Conservation (phyloP, 352 stramenopile genomes). For the Globisporangium uncinulatum region DNA sequence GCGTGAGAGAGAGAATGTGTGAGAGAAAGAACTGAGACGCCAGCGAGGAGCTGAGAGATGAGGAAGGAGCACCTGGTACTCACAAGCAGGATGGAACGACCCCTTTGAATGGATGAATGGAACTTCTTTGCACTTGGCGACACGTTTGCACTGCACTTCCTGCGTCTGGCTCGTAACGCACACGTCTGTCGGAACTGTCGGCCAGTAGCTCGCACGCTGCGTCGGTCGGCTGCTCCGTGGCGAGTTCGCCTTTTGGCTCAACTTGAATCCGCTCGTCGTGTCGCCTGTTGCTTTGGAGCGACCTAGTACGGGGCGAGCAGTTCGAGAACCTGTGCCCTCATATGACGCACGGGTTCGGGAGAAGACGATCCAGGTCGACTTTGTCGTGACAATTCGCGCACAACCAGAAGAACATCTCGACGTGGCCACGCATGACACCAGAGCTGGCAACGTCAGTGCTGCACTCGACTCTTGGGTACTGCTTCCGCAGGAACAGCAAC, state of each 20-base stretch:
- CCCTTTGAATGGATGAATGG: neutral
- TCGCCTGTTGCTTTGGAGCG: too few species aligned
- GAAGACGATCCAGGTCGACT: neutral
- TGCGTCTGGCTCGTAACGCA: neutral
- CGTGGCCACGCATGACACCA: neutral
- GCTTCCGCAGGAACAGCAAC: neutral
- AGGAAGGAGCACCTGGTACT: neutral
- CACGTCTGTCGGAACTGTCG: too few species aligned
- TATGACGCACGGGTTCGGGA: neutral
- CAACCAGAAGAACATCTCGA: slow-evolving; percentile 7
- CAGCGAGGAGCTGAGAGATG: slow-evolving; percentile 1
- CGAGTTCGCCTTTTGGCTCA: too few species aligned
- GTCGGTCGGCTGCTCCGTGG: too few species aligned
- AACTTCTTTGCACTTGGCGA: neutral
- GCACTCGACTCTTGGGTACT: neutral
- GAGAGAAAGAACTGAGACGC: neutral
- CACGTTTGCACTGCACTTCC: neutral
- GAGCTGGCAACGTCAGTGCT: neutral
- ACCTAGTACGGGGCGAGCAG: neutral
- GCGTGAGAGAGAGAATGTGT: neutral
- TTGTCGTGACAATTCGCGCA: neutral
- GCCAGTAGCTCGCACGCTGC: too few species aligned
- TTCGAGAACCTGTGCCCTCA: neutral
- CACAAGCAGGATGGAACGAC: neutral
- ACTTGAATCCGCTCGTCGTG: too few species aligned